Evolutionary conservation across 1,284 basidiomycete genomes (phyloP).

Genomic region (Uromyces viciae-fabae): DNA sequence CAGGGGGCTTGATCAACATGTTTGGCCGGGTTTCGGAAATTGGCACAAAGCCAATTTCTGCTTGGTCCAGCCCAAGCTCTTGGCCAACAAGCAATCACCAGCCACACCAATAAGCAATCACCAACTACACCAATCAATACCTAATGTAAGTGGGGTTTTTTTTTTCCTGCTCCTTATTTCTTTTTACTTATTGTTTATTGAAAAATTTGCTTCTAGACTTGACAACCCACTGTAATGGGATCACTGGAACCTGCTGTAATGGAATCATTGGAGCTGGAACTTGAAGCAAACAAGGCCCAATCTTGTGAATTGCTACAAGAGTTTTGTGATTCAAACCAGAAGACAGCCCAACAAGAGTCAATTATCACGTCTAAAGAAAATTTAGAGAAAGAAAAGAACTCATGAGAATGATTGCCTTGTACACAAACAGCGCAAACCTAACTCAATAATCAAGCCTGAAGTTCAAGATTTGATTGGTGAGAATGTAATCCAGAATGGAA

Average conservation of each 20-base stretch:
- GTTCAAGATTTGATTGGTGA: background rate
- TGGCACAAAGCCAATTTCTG: slow-evolving; percentile 8
- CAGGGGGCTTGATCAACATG: background rate
- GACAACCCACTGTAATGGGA: too few relatives aligned
- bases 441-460: background rate
- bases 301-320: background rate
- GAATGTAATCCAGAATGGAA: background rate
- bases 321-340: background rate
- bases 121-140: background rate
- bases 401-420: background rate
- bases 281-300: background rate
- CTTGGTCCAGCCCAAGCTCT: background rate
- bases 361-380: background rate
- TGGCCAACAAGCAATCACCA: background rate
- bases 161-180: background rate
- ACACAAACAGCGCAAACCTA: background rate
- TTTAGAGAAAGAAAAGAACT: background rate
- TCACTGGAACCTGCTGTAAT: too few relatives aligned
- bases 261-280: background rate
- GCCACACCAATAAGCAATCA: too few relatives aligned
- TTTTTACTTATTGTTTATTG: background rate
- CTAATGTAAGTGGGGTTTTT: background rate
- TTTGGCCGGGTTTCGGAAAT: background rate
- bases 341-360: background rate
- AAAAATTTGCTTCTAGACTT: background rate